These are phyloP conservation scores for Taphrina wiesneri DNA, from an alignment of 1,139 yeast species.

Conservation along the genomic window DNA sequence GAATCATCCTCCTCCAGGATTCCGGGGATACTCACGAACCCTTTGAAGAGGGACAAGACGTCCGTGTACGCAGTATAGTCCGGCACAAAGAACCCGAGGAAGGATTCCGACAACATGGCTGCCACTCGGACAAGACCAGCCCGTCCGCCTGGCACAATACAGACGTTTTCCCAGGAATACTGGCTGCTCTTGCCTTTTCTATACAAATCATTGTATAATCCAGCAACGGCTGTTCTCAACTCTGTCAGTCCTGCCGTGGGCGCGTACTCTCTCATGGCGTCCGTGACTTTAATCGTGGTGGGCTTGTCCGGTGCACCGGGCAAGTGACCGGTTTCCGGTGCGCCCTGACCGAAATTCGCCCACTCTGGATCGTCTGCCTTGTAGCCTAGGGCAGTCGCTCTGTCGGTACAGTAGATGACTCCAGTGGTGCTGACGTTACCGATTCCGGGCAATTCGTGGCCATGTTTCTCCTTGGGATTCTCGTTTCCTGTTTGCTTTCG, in stretches of 20 bases:
- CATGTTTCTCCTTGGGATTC: neutral
- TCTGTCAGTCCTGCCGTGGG: slow-evolving; percentile 65
- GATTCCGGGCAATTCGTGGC: slow-evolving; percentile 8
- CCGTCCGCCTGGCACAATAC: slow-evolving; percentile 70
- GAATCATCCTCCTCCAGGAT: slow-evolving; percentile 63
- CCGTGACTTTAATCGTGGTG: slow-evolving; percentile 55
- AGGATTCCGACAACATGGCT: slow-evolving; percentile 62
- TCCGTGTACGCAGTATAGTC: slow-evolving; percentile 73
- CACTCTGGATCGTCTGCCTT: slow-evolving; percentile 54
- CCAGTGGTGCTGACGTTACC: slow-evolving; percentile 53
- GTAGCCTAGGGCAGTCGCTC: slow-evolving; percentile 64
- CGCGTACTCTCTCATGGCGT: slow-evolving; percentile 60
- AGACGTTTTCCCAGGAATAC: slow-evolving; percentile 50
- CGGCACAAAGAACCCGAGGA: slow-evolving; percentile 64
- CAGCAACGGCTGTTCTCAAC: slow-evolving; percentile 63
- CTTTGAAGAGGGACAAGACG: slow-evolving; percentile 66
- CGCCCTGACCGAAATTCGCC: slow-evolving; percentile 72
- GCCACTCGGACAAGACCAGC: slow-evolving; percentile 70
- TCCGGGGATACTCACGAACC: slow-evolving; percentile 68
- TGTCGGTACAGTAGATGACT: slow-evolving; percentile 68
- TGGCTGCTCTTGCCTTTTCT: slow-evolving; percentile 55
- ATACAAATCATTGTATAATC: slow-evolving; percentile 60
- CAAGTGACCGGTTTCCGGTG: slow-evolving; percentile 67
- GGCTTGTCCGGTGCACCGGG: slow-evolving; percentile 67
- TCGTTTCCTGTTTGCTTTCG: slow-evolving; percentile 2